phyloP scores from a whole-genome alignment of 192 early-diverging fungal genomes.

The Backusella parvicylindrica region DNA sequence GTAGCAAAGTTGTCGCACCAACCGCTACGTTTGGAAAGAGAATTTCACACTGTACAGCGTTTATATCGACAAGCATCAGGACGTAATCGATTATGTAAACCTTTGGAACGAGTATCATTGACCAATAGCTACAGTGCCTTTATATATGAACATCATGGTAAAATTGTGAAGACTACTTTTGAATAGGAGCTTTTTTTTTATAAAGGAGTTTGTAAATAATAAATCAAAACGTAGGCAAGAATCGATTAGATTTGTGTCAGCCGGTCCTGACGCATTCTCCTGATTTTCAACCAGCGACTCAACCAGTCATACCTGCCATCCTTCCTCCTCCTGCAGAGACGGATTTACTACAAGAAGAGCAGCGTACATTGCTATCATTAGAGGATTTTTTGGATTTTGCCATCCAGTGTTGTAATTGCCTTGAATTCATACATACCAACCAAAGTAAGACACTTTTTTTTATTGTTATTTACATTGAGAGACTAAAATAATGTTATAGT shows the following conservation, averaged over 20 bases:
- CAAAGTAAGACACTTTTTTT: constrained; percentile 23
- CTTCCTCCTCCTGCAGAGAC: neutral
- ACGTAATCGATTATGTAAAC: neutral
- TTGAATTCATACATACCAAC: constrained; percentile 28
- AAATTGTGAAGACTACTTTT: too few species aligned
- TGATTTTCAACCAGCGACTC: neutral
- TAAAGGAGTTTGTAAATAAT: neutral
- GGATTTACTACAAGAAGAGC: neutral
- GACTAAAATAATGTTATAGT: constrained; percentile 9
- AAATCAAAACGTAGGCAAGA: neutral
- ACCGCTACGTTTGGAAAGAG: constrained; percentile 20
- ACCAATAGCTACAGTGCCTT: constrained; percentile 16
- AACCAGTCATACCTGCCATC: neutral
- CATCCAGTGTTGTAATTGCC: constrained; percentile 28
- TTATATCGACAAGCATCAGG: constrained; percentile 8
- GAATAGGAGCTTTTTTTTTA: neutral
- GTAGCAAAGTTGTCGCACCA: constrained; percentile 28
- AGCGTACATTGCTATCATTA: neutral
- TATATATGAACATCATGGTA: constrained; percentile 21
- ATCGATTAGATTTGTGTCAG: constrained; percentile 3
- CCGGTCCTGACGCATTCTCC: neutral
- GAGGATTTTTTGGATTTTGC: constrained; percentile 26
- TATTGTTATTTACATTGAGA: neutral
- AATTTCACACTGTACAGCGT: constrained; percentile 24
- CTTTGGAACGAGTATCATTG: constrained; percentile 18